Evolutionary conservation across 345 rosid species (phyloP).

Genomic region (Alliaria petiolata): DNA sequence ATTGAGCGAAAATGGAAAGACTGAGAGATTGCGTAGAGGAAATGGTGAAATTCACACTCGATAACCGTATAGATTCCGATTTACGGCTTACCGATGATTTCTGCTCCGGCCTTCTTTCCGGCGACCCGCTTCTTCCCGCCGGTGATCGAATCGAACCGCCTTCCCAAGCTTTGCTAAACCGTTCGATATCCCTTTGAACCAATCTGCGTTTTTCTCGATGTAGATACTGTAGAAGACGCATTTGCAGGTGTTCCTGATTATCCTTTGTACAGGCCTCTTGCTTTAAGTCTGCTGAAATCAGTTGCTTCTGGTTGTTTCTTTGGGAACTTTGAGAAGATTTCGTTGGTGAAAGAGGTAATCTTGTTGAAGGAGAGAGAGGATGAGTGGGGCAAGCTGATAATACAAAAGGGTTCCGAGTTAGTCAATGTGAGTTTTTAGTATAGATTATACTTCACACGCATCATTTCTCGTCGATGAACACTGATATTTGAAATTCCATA

Average conservation of each 20-base stretch:
- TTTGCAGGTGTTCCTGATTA: slow-evolving; percentile 41
- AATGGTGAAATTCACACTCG: slow-evolving; percentile 42
- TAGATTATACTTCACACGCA: not conserved
- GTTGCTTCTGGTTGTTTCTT: slow-evolving; percentile 15
- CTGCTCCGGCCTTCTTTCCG: slow-evolving; percentile 42
- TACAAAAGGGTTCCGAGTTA: slow-evolving; percentile 36
- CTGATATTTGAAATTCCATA: not conserved
- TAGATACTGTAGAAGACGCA: slow-evolving; percentile 28
- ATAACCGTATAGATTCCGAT: slow-evolving; percentile 32
- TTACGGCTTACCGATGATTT: slow-evolving; percentile 37
- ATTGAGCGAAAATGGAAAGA: slow-evolving; percentile 28
- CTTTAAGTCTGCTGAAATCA: slow-evolving; percentile 41
- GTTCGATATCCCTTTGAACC: not conserved
- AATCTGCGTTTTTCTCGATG: not conserved
- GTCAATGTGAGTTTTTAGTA: slow-evolving; percentile 31
- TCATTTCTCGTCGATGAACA: not conserved
- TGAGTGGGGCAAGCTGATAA: slow-evolving; percentile 38
- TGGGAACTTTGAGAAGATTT: not conserved
- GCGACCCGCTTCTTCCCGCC: slow-evolving; percentile 7
- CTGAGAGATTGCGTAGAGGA: slow-evolving; percentile 39
- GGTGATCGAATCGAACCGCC: not conserved
- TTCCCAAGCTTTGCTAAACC: not conserved
- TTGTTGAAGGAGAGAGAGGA: slow-evolving; percentile 35
- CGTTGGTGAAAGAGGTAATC: slow-evolving; percentile 22
- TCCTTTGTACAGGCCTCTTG: slow-evolving; percentile 52